Conservation (phyloP, 306 rosid genomes). For the Vicia villosa region DNA sequence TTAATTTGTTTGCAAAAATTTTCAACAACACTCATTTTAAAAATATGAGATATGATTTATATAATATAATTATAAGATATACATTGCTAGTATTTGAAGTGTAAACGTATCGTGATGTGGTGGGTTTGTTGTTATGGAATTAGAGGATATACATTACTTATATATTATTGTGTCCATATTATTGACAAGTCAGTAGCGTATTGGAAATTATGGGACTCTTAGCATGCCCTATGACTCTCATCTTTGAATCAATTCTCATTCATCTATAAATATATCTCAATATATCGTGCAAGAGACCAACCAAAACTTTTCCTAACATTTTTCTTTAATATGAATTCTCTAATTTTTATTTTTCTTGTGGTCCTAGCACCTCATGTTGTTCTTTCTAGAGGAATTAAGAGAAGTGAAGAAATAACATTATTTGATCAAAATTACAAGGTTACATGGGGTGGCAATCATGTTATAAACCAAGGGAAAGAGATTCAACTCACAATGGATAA, state of each 20-base stretch:
- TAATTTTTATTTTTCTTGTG: constrained; percentile 15
- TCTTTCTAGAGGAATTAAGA: constrained; percentile 20
- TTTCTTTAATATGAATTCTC: constrained; percentile 38
- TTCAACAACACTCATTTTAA: too few relatives aligned
- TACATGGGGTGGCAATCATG: constrained; percentile 52
- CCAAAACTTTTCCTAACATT: constrained; percentile 3
- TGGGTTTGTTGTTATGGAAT: constrained; percentile 40
- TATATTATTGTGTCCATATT: neutral
- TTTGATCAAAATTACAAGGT: constrained; percentile 35
- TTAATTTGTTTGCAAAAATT: too few relatives aligned
- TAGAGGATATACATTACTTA: constrained; percentile 18
- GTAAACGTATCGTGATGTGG: constrained; percentile 30
- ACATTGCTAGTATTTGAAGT: neutral
- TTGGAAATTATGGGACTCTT: constrained; percentile 48
- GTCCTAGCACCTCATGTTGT: neutral
- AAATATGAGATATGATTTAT: too few relatives aligned
- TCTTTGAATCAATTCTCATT: too few relatives aligned
- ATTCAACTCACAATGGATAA: constrained; percentile 57
- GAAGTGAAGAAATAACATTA: neutral
- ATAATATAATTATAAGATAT: too few relatives aligned
- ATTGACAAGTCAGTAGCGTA: constrained; percentile 49
- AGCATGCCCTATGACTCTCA: too few relatives aligned
- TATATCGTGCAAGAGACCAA: neutral
- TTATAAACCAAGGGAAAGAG: constrained; percentile 45
- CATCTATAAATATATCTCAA: too few relatives aligned